Evolutionary conservation across 805 yeast genomes (phyloP).

Genomic region (Sugiyamaella americana): DNA sequence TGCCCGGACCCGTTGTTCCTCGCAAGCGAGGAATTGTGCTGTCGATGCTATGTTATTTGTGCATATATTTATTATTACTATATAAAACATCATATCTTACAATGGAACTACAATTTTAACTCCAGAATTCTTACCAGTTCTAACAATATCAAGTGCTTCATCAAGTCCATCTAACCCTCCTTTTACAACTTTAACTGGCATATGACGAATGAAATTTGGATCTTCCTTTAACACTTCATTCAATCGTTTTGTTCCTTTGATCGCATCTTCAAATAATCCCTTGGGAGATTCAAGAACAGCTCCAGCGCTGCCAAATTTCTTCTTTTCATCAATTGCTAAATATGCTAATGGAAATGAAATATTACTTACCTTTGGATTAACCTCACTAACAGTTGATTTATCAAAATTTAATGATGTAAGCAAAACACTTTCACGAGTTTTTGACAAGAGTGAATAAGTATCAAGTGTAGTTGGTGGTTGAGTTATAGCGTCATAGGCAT

Average conservation of each 20-base stretch:
- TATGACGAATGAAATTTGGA: slow-evolving; percentile 6
- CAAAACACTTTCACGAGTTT: slow-evolving; percentile 8
- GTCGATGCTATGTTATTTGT: not conserved
- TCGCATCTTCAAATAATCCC: slow-evolving; percentile 12
- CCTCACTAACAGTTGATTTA: slow-evolving; percentile 1
- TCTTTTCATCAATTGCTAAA: slow-evolving; percentile 12
- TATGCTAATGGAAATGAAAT: slow-evolving; percentile 15
- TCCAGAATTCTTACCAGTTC: slow-evolving; percentile 17
- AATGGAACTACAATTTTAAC: slow-evolving; percentile 15
- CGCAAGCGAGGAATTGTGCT: too few species aligned
- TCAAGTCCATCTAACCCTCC: slow-evolving; percentile 13
- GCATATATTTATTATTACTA: too few species aligned
- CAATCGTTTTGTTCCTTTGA: slow-evolving; percentile 2
- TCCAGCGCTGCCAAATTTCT: slow-evolving; percentile 11
- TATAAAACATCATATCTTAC: too few species aligned
- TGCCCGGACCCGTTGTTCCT: not conserved
- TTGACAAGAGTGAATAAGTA: slow-evolving; percentile 15
- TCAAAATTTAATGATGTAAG: slow-evolving; percentile 7
- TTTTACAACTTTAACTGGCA: slow-evolving; percentile 14
- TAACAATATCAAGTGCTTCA: slow-evolving; percentile 13
- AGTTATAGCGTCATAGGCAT: slow-evolving; percentile 26
- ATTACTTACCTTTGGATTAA: slow-evolving; percentile 6
- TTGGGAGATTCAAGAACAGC: slow-evolving; percentile 9
- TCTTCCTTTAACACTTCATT: slow-evolving; percentile 2
- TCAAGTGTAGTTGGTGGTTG: slow-evolving; percentile 14